Conservation (phyloP, 805 yeast species). For the Metschnikowia koreensis region DNA sequence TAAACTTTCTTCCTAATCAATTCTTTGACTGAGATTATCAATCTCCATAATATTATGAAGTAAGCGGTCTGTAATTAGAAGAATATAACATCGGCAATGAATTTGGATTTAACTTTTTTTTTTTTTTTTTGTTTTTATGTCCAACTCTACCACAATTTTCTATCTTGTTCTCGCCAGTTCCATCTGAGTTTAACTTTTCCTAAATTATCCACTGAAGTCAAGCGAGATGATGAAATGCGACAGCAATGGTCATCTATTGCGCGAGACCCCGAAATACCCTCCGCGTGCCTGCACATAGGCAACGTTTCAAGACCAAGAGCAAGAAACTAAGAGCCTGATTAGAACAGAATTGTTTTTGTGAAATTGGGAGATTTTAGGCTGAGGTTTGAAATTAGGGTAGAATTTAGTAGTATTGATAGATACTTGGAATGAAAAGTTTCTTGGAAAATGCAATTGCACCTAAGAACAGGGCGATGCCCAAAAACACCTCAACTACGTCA, state of each 20-base stretch:
- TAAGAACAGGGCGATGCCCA: background rate
- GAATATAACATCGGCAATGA: too few species aligned
- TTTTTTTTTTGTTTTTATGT: too few species aligned
- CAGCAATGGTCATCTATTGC: slow-evolving; percentile 9
- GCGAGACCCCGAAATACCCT: background rate
- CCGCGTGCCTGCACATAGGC: background rate
- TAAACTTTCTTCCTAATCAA: too few species aligned
- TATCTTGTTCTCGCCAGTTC: background rate
- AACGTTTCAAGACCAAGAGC: background rate
- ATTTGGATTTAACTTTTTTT: too few species aligned
- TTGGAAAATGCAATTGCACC: background rate
- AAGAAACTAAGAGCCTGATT: background rate
- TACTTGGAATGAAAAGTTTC: background rate
- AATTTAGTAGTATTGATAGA: too few species aligned
- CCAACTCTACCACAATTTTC: background rate
- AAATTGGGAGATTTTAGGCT: too few species aligned
- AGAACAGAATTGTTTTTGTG: background rate
- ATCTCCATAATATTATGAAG: too few species aligned
- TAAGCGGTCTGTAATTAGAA: too few species aligned
- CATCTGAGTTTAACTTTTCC: background rate
- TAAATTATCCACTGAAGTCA: background rate
- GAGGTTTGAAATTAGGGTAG: too few species aligned
- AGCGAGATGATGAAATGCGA: slow-evolving; percentile 8
- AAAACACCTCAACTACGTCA: slow-evolving; percentile 6
- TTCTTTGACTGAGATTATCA: too few species aligned